phyloP scores from a whole-genome alignment of 164 flowering plant genomes.

The Taxillus chinensis region DNA sequence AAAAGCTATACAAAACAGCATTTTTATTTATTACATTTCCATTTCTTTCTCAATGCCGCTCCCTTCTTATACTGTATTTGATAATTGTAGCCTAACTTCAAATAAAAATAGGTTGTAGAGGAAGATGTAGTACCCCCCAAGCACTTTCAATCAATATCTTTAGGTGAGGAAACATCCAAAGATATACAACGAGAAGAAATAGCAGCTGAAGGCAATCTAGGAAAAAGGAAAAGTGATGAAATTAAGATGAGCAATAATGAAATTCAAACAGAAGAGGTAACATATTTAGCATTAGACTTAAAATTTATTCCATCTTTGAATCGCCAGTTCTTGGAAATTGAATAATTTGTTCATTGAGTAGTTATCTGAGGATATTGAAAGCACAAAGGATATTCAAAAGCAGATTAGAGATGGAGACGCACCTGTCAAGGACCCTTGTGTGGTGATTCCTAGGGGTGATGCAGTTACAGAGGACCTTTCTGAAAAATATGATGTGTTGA shows the following conservation, averaged over 20 bases:
- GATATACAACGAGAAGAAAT: slow-evolving; percentile 14
- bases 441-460: slow-evolving; percentile 5
- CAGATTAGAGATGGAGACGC: slow-evolving; percentile 8
- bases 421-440: slow-evolving; percentile 6
- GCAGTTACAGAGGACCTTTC: slow-evolving; percentile 1
- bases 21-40: too few species aligned
- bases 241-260: not conserved
- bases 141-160: slow-evolving; percentile 6
- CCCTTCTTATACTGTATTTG: too few species aligned
- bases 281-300: not conserved
- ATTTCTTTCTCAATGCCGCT: too few species aligned
- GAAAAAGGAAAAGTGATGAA: slow-evolving; percentile 5
- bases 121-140: not conserved
- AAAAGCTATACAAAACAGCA: slow-evolving; percentile 15
- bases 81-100: too few species aligned
- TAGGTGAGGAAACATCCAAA: slow-evolving; percentile 9
- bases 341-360: slow-evolving; percentile 7
- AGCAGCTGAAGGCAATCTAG: slow-evolving; percentile 10
- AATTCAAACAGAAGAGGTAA: slow-evolving; percentile 17
- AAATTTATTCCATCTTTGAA: not conserved
- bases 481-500: slow-evolving; percentile 5
- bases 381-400: slow-evolving; percentile 3
- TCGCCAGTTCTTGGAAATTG: not conserved
- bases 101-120: slow-evolving; percentile 1
- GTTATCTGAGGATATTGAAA: slow-evolving; percentile 12